Percentiles rank a stretch among this genome's conserved stretches.
Conservation (phyloP, 768 basidiomycete species). For the Leccinum truebloodii region DNA sequence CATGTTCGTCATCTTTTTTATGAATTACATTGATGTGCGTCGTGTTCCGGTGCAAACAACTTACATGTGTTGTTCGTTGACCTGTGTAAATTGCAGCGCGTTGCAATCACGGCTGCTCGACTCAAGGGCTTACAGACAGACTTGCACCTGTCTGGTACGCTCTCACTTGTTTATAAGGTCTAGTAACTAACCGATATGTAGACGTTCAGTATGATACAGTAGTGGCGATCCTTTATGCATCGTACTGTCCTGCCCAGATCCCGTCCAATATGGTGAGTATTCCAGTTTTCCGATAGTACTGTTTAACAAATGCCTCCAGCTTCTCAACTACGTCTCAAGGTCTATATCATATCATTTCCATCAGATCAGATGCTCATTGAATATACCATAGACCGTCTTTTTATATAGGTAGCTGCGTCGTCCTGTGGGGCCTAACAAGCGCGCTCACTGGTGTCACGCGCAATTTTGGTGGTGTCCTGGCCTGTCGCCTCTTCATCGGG, state of each 20-base stretch:
- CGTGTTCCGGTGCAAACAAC: background rate
- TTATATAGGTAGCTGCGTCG: background rate
- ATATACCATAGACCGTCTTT: background rate
- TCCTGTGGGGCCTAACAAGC: background rate
- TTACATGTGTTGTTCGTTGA: background rate
- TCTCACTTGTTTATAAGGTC: background rate
- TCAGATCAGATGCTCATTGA: background rate
- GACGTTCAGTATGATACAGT: conserved; percentile 1
- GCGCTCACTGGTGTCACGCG: background rate
- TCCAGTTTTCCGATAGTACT: background rate
- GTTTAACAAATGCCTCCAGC: background rate
- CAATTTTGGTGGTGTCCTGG: background rate
- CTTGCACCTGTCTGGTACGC: background rate
- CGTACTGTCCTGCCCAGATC: conserved; percentile 1
- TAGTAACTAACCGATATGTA: background rate
- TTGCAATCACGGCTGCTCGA: conserved; percentile 1
- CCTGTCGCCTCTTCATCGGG: background rate
- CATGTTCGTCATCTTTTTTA: conserved; percentile 1
- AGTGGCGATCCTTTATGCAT: background rate
- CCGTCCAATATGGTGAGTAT: background rate
- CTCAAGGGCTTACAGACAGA: conserved; percentile 2
- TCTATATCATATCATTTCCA: background rate
- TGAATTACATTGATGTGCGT: conserved; percentile 7
- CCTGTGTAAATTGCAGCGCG: background rate
- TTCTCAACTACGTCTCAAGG: background rate